These are phyloP conservation scores for Serendipita indica DNA, from an alignment of 768 basidiomycete species.

Conservation along the genomic window DNA sequence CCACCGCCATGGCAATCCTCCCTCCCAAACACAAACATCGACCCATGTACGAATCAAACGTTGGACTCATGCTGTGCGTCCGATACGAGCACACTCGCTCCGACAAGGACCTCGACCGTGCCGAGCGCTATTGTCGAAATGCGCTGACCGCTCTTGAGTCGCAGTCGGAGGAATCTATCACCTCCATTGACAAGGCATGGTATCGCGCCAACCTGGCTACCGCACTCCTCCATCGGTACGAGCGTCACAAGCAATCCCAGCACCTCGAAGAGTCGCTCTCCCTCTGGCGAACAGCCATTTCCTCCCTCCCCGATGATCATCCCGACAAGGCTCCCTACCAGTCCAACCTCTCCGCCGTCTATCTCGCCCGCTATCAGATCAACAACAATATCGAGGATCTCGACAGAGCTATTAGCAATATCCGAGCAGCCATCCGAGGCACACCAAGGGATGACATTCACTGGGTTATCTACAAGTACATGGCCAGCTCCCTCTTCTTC, in stretches of 20 bases:
- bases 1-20: constrained; percentile 3
- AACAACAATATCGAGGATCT: neutral
- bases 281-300: neutral
- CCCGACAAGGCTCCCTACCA: constrained; percentile 8
- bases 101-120: constrained; percentile 2
- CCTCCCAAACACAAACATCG: constrained; percentile 3
- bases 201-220: constrained; percentile 1
- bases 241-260: neutral
- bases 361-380: neutral
- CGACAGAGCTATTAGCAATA: neutral
- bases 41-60: constrained; percentile 6
- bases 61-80: neutral
- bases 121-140: neutral
- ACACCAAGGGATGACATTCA: neutral
- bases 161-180: neutral
- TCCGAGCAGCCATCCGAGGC: neutral
- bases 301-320: neutral
- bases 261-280: neutral
- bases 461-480: constrained; percentile 8
- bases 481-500: constrained; percentile 7
- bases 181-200: constrained; percentile 6
- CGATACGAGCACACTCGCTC: constrained; percentile 3
- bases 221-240: neutral
- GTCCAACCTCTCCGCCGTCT: constrained; percentile 7
- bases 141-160: neutral